Conservation (phyloP, 805 yeast genomes). For the Cyberlindnera misumaiensis region DNA sequence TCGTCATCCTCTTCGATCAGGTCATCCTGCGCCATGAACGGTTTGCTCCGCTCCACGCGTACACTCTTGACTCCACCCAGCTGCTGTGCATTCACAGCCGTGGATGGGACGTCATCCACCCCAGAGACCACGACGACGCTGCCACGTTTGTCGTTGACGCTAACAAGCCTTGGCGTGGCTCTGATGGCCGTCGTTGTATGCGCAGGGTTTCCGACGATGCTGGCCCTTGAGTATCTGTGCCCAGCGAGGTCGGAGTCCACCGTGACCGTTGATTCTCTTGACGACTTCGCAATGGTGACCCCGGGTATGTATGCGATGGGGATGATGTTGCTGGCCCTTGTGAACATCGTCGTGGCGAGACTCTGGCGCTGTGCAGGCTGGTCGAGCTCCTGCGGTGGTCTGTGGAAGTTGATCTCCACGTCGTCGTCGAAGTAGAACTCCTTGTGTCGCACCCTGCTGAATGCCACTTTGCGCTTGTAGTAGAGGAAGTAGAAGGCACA, state of each 20-base stretch:
- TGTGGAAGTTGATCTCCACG: constrained; percentile 23
- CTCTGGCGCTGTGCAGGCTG: constrained; percentile 25
- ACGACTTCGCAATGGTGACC: constrained; percentile 46
- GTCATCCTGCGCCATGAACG: constrained; percentile 9
- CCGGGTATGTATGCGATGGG: constrained; percentile 96
- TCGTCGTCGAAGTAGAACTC: constrained; percentile 24
- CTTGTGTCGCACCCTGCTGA: constrained; percentile 24
- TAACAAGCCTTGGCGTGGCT: constrained; percentile 68
- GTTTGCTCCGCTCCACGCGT: constrained; percentile 12
- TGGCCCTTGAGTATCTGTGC: constrained; percentile 33
- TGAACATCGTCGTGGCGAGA: constrained; percentile 57
- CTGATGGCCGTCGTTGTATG: constrained; percentile 62
- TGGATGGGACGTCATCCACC: constrained; percentile 16
- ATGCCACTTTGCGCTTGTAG: constrained; percentile 29
- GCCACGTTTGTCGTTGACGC: constrained; percentile 24
- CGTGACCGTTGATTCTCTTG: constrained; percentile 27
- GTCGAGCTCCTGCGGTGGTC: constrained; percentile 19
- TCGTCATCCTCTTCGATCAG: constrained; percentile 17
- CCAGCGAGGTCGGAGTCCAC: constrained; percentile 23
- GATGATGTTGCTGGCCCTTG: constrained; percentile 79
- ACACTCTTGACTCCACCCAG: constrained; percentile 22
- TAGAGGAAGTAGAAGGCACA: constrained; percentile 37
- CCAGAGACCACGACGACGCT: background rate
- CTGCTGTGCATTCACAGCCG: constrained; percentile 20
- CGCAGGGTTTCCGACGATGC: constrained; percentile 36